These are phyloP conservation scores for Alternaria alternata DNA, from an alignment of 2,329 filamentous ascomycete genomes.

Conservation along the genomic window DNA sequence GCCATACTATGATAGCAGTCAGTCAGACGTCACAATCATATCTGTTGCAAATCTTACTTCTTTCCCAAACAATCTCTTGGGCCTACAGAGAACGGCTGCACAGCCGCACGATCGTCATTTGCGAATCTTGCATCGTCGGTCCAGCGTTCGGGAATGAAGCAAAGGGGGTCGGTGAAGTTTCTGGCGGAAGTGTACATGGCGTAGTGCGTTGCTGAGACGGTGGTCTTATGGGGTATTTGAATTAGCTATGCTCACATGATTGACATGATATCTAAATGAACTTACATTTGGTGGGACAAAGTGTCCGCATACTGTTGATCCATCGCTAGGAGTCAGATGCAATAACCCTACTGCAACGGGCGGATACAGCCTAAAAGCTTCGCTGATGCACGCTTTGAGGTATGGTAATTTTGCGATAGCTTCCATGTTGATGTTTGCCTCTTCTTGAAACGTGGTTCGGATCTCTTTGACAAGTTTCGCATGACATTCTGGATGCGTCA, in stretches of 20 bases:
- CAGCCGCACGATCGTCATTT: background rate
- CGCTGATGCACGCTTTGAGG: slow-evolving; percentile 44
- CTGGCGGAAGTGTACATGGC: background rate
- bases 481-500: slow-evolving; percentile 28
- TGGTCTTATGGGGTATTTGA: too few species aligned
- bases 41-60: background rate
- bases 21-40: too few species aligned
- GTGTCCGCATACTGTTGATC: background rate
- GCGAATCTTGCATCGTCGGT: background rate
- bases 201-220: background rate
- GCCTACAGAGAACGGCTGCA: background rate
- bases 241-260: accelerated
- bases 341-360: slow-evolving; percentile 45
- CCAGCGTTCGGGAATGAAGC: background rate
- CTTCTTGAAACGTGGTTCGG: slow-evolving; percentile 19
- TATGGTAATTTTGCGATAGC: slow-evolving; percentile 45
- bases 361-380: slow-evolving; percentile 46
- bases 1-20: background rate
- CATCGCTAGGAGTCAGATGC: background rate
- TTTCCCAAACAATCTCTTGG: background rate
- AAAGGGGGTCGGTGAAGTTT: background rate
- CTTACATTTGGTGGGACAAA: background rate
- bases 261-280: background rate
- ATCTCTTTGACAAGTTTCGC: slow-evolving; percentile 19
- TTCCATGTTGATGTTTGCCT: slow-evolving; percentile 25